phyloP scores from a whole-genome alignment of 495 filamentous ascomycete species.

The Aspergillus kassunensis region DNA sequence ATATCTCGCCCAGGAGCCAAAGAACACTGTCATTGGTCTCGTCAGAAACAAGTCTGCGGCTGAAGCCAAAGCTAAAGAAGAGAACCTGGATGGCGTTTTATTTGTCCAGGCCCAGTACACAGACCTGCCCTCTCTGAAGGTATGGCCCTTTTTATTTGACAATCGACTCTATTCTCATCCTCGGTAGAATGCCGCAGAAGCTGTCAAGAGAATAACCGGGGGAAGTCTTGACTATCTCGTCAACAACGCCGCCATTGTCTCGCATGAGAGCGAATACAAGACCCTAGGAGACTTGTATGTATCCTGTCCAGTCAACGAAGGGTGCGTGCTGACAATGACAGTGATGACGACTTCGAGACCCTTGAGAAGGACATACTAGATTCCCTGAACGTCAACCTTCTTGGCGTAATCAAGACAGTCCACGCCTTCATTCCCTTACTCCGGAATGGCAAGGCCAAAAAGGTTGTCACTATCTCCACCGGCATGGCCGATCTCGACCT shows the following conservation, averaged over 20 bases:
- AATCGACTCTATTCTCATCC: too few species aligned
- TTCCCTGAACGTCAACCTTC: not conserved
- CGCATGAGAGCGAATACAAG: not conserved
- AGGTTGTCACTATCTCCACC: slow-evolving; percentile 50
- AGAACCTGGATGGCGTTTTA: not conserved
- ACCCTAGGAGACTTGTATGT: not conserved
- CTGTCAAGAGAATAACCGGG: not conserved
- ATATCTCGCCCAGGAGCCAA: not conserved
- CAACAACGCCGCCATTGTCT: not conserved
- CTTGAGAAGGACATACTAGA: not conserved
- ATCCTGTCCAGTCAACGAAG: not conserved
- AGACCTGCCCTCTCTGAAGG: not conserved
- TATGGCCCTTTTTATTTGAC: not conserved
- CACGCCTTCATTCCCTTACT: not conserved
- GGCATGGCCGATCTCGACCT: slow-evolving; percentile 48
- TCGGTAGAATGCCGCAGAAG: not conserved
- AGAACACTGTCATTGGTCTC: not conserved
- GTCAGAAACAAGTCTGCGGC: not conserved
- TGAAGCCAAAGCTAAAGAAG: not conserved
- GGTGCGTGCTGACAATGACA: too few species aligned
- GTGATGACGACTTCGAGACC: not conserved
- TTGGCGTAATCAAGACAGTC: not conserved
- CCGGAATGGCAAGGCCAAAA: slow-evolving; percentile 45
- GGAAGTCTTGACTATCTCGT: not conserved
- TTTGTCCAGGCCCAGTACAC: not conserved